A percentile compares a stretch with the other conserved stretches of the same genome.
phyloP scores from a whole-genome alignment of 306 rosid species.

The Lathyrus oleraceus region DNA sequence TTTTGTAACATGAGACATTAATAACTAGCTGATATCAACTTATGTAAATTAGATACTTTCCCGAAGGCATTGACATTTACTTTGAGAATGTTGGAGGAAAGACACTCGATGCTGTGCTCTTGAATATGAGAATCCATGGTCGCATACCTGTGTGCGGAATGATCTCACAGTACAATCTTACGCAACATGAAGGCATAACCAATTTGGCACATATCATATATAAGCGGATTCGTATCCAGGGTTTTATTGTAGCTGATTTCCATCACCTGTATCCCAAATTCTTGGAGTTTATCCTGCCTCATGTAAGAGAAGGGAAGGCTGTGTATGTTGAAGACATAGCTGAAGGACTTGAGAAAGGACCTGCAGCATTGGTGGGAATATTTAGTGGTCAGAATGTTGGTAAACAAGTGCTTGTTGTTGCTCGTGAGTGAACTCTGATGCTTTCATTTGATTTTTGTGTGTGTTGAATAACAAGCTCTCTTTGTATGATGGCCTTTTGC shows the following conservation, averaged over 20 bases:
- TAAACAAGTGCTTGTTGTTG: constrained; percentile 29
- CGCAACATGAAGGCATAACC: constrained; percentile 30
- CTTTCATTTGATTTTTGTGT: neutral
- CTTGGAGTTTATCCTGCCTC: constrained; percentile 34
- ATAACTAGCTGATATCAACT: no score
- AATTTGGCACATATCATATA: constrained; percentile 34
- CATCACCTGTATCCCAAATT: constrained; percentile 32
- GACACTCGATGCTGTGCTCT: constrained; percentile 42
- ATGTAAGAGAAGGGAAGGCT: constrained; percentile 32
- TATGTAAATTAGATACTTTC: constrained; percentile 34
- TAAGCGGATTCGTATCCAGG: constrained; percentile 30
- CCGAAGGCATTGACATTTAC: constrained; percentile 41
- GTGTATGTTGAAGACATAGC: constrained; percentile 39
- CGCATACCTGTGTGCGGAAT: constrained; percentile 37
- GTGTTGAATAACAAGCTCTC: neutral
- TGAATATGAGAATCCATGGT: constrained; percentile 38
- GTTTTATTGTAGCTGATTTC: constrained; percentile 32
- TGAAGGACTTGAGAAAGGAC: constrained; percentile 42
- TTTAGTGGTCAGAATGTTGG: constrained; percentile 37
- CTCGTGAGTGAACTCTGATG: constrained; percentile 6
- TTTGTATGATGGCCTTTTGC: neutral
- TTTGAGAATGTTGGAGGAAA: constrained; percentile 48
- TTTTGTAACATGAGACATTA: neutral
- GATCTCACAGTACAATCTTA: constrained; percentile 47
- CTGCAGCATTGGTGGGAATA: constrained; percentile 41